These are phyloP conservation scores for Mrakia blollopis DNA, from an alignment of 768 basidiomycete species.

Conservation along the genomic window DNA sequence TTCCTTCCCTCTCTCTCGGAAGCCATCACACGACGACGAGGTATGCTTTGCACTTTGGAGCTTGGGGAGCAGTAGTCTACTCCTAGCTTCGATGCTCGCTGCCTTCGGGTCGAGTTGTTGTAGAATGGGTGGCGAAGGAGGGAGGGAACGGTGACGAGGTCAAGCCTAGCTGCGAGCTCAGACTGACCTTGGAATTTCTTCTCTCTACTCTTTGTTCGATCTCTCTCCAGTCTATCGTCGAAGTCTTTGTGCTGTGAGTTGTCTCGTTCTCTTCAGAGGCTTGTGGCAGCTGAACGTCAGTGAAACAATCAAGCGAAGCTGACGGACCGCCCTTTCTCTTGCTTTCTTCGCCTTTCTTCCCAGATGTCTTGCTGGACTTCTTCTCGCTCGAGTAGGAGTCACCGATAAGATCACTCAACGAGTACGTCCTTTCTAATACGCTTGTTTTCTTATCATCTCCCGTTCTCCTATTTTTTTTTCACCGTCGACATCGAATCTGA, in stretches of 20 bases:
- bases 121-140: no score
- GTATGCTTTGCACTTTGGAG: no score
- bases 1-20: no score
- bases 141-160: no score
- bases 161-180: no score
- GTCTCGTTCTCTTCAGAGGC: not conserved
- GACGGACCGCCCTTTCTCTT: not conserved
- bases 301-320: not conserved
- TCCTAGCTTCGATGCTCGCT: no score
- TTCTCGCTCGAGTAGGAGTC: constrained; percentile 68
- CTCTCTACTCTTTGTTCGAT: no score
- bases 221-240: no score
- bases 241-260: not conserved
- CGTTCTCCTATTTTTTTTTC: constrained; percentile 1
- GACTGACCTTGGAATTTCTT: no score
- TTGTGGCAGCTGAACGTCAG: not conserved
- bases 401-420: constrained; percentile 79
- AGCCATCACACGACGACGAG: no score
- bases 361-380: constrained; percentile 30
- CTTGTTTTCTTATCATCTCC: constrained; percentile 56
- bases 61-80: no score
- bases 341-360: not conserved
- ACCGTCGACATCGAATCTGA: constrained; percentile 48
- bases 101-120: no score
- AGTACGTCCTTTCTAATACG: constrained; percentile 40